Conservation (phyloP, 805 yeast genomes). For the Starmerella sp. region DNA sequence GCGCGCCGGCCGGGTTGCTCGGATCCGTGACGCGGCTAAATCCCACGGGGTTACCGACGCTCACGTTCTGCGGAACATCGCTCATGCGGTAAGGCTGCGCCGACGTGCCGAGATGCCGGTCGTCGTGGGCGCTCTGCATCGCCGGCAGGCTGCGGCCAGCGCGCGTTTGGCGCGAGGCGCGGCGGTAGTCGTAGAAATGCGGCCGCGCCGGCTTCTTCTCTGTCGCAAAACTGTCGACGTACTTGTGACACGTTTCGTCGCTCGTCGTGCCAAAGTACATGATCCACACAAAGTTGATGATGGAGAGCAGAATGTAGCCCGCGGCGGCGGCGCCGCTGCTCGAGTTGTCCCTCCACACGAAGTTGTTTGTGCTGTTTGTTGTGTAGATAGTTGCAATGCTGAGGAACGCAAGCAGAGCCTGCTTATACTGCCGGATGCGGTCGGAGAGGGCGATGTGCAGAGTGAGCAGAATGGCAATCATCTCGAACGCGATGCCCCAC, state of each 20-base stretch:
- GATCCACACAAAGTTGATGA: constrained; percentile 75
- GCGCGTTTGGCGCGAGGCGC: constrained; percentile 1
- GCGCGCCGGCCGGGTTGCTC: not conserved
- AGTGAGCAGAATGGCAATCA: constrained; percentile 46
- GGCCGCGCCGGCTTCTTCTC: constrained; percentile 10
- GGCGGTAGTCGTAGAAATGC: not conserved
- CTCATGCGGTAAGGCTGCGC: constrained; percentile 18
- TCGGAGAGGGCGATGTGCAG: constrained; percentile 46
- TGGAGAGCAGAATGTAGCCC: constrained; percentile 73
- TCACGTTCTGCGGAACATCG: constrained; percentile 11
- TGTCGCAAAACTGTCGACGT: constrained; percentile 67
- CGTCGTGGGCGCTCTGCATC: not conserved
- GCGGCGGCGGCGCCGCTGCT: constrained; percentile 81
- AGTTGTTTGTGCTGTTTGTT: constrained; percentile 68
- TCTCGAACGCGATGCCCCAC: constrained; percentile 90
- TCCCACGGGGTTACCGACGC: constrained; percentile 8
- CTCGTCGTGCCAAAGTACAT: constrained; percentile 84
- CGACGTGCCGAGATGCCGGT: constrained; percentile 5
- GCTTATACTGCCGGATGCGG: constrained; percentile 56
- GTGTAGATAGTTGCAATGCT: constrained; percentile 73
- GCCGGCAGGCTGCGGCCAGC: not conserved
- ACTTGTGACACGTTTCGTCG: constrained; percentile 74
- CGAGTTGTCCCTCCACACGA: constrained; percentile 58
- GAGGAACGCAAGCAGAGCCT: constrained; percentile 40
- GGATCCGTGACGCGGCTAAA: constrained; percentile 4